Evolutionary conservation across 768 basidiomycete species (phyloP), one percentile per base, ranked within the genome.

Genomic region (Xerocomellus chrysenteron): DNA sequence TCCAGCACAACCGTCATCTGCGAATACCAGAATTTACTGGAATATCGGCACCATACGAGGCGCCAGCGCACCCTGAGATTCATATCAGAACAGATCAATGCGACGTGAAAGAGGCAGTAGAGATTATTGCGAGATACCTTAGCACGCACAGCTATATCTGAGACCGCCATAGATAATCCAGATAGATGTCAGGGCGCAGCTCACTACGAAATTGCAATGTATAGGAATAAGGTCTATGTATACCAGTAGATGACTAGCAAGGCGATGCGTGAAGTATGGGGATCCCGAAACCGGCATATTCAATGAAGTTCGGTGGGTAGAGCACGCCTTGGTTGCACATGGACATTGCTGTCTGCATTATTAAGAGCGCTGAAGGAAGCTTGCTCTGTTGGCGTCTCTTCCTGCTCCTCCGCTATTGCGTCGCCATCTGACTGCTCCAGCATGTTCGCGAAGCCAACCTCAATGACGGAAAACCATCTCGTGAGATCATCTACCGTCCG

Each of bases 21-120:
- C 45, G 14, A 32, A 52, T 33, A n/a, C 43, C 67, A 98, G 97
- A 98, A 53, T 99, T 99, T 75, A 98, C 97, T 46, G 97, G 97
- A 8, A 89, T 98, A 70, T 95, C 94, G 21, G 93, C 97, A 6
- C 97, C 97, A 17, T 98, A 98, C 72, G 97, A 98, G 74, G 83
- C 86, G 6, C 97, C 97, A 17, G 78, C 79, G 54, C 74, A 75
- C 14, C 88, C 97, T 42, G 97, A 98, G 74, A 83, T 99, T 57
- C 94, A 95, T 76, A 89, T 99, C 73, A 86, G 82, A 68, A 98
- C 96, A 3, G 82, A 91, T 68, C 80, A 94, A 71, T 80, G 79
- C 26, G 83, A 88, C 63, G 88, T 98, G 35, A 77, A 80, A 24
- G 84, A 87, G 54, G 87, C 92, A 50, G 94, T 98, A 44, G 77